Base-by-base conservation (phyloP, 2,329 filamentous ascomycete genomes). In the Alternaria tenuissima region DNA sequence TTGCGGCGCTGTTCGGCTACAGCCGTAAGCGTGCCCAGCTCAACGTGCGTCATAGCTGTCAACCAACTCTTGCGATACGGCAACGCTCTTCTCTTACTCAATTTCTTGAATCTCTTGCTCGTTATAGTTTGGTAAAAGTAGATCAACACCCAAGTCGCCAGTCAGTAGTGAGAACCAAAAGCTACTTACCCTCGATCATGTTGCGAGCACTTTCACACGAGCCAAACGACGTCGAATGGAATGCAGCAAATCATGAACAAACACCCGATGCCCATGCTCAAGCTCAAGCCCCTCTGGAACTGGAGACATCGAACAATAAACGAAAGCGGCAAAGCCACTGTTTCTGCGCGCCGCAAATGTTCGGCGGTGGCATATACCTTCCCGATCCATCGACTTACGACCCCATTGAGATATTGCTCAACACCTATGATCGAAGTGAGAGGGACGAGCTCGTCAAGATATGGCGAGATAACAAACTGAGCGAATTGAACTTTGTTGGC, bases 401-500 rank as follows among this genome's bases (percentile, higher is more conserved):
- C 36, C 73, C 77, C 1, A 77, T 79, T 49, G 65, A 74, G 57
- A 71, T 75, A n/a, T 43, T 80, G 18, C 69, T 80, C n/a, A 79
- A 79, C 47, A 66, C 70, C 0, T 61, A 76, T 18, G 72, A 75
- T 20, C 24, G 39, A n/a, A 55, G 70, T 22, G 70, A 79, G 62
- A 69, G 71, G 41, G 72, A 81, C 49, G 59, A 68, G 9, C 64
- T 81, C 8, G 80, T 78, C 1, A 61, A 74, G 32, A 65, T 61
- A 46, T 81, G 79, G 79, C 69, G 70, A 32, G 76, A 79, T 51
- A 75, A 79, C 57, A 78, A 77, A 56, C 57, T 81, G 8, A 71
- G 76, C 52, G 79, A 81, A 56, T 63, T 81, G 24, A 80, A 72
- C 61, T 81, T 81, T 51, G 72, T 81, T 26, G 79, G 79, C 53